Conservation (phyloP, 2,329 filamentous ascomycete species). For the Paramyrothecium sp. region DNA sequence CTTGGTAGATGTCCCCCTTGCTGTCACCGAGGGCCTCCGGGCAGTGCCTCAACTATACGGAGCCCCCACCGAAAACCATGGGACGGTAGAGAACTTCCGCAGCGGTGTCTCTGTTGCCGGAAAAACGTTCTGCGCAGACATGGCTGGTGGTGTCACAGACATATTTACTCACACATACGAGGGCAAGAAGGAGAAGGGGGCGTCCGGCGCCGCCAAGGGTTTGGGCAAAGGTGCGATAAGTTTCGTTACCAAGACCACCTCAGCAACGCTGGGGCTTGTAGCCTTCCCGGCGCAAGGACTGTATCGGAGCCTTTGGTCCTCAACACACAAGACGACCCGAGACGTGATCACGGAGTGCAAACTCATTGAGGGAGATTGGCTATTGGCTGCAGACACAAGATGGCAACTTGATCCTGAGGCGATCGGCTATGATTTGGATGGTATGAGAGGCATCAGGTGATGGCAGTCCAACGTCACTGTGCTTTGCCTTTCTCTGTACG, state of each 20-base stretch:
- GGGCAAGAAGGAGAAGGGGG: neutral
- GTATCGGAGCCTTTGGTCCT: neutral
- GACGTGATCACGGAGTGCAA: neutral
- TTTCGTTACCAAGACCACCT: neutral
- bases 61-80: neutral
- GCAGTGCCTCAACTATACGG: neutral
- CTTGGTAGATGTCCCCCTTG: neutral
- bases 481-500: neutral
- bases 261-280: neutral
- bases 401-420: neutral
- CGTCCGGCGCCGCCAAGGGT: neutral
- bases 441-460: neutral
- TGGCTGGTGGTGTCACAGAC: neutral
- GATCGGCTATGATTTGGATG: neutral
- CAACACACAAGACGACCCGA: neutral
- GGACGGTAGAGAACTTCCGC: neutral
- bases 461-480: neutral
- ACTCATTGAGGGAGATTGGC: neutral
- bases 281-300: neutral
- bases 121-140: neutral
- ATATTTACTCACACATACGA: neutral
- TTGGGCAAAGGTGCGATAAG: neutral
- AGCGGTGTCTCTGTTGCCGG: neutral
- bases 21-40: neutral
- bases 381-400: neutral